Percentiles rank a stretch among this genome's conserved stretches.
Conservation (phyloP, 2,329 filamentous ascomycete genomes). For the Corynespora cassiicola region DNA sequence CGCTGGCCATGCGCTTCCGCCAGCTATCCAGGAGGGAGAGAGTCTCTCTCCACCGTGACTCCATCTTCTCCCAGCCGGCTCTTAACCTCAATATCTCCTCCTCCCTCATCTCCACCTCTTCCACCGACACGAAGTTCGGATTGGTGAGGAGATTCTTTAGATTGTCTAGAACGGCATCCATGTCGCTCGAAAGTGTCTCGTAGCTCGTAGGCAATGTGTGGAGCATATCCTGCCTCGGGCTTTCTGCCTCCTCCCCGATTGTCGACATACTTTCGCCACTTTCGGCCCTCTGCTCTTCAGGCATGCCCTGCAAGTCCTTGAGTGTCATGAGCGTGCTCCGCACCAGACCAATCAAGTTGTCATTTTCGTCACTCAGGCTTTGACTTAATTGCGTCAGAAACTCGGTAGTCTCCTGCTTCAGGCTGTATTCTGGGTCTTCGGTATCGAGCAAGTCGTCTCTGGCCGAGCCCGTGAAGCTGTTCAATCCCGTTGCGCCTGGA, state of each 20-base stretch:
- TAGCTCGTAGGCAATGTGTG: slow-evolving; percentile 65
- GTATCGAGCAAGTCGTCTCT: slow-evolving; percentile 62
- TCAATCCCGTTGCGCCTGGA: slow-evolving; percentile 36
- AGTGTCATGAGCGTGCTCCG: slow-evolving; percentile 74
- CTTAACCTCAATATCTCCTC: slow-evolving; percentile 86
- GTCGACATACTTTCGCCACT: slow-evolving; percentile 32
- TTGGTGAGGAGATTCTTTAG: slow-evolving; percentile 87
- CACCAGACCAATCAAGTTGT: slow-evolving; percentile 76
- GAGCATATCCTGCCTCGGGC: slow-evolving; percentile 38
- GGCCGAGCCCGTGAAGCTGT: slow-evolving; percentile 43
- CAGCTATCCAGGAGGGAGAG: slow-evolving; percentile 91
- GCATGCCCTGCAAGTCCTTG: slow-evolving; percentile 66
- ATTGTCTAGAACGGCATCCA: slow-evolving; percentile 80
- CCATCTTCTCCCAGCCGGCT: slow-evolving; percentile 92
- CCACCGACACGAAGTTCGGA: slow-evolving; percentile 92
- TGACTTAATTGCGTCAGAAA: slow-evolving; percentile 87
- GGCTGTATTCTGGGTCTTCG: slow-evolving; percentile 67
- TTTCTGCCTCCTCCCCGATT: slow-evolving; percentile 41
- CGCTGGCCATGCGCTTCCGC: slow-evolving; percentile 79
- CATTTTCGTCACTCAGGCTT: slow-evolving; percentile 89
- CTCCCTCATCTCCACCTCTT: slow-evolving; percentile 91
- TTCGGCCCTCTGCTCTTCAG: slow-evolving; percentile 38
- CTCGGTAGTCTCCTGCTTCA: slow-evolving; percentile 87
- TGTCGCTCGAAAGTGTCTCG: slow-evolving; percentile 73
- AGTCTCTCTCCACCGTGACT: slow-evolving; percentile 86